phyloP scores from a whole-genome alignment of 257 asterid species.

The Misopates orontium region DNA sequence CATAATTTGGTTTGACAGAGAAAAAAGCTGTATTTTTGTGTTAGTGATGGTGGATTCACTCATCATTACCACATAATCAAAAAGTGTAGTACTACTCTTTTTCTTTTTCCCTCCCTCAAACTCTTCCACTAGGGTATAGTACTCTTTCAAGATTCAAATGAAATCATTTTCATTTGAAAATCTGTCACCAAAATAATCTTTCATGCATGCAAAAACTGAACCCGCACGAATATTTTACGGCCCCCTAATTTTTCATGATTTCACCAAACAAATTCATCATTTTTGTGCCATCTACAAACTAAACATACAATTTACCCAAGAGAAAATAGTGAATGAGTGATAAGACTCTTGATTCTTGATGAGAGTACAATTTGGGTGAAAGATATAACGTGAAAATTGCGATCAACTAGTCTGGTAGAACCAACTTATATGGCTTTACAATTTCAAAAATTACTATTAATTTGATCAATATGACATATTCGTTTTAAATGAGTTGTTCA shows the following conservation, averaged over 20 bases:
- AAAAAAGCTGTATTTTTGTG: conserved; percentile 14
- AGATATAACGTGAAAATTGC: too few relatives aligned
- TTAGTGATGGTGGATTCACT: conserved; percentile 34
- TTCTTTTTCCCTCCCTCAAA: conserved; percentile 26
- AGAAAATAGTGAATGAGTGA: too few relatives aligned
- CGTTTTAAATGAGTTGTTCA: too few relatives aligned
- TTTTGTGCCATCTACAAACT: not conserved
- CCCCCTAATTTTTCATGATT: not conserved
- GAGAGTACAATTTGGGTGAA: too few relatives aligned
- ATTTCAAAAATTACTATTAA: too few relatives aligned
- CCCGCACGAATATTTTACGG: conserved; percentile 23
- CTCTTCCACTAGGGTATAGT: too few relatives aligned
- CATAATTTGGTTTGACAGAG: conserved; percentile 35
- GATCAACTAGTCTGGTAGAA: too few relatives aligned
- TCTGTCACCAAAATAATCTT: conserved; percentile 38
- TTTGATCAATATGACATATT: too few relatives aligned
- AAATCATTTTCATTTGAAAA: conserved; percentile 44
- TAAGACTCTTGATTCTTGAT: too few relatives aligned
- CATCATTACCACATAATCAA: conserved; percentile 40
- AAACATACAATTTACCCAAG: too few relatives aligned
- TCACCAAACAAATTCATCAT: not conserved
- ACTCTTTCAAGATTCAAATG: conserved; percentile 32
- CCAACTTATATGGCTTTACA: too few relatives aligned
- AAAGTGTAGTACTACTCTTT: conserved; percentile 10
- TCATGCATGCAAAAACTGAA: conserved; percentile 31